Evolutionary conservation across 2,329 filamentous ascomycete genomes (phyloP), one percentile per base, ranked within the genome.

Genomic region (Trichoderma arundinaceum): DNA sequence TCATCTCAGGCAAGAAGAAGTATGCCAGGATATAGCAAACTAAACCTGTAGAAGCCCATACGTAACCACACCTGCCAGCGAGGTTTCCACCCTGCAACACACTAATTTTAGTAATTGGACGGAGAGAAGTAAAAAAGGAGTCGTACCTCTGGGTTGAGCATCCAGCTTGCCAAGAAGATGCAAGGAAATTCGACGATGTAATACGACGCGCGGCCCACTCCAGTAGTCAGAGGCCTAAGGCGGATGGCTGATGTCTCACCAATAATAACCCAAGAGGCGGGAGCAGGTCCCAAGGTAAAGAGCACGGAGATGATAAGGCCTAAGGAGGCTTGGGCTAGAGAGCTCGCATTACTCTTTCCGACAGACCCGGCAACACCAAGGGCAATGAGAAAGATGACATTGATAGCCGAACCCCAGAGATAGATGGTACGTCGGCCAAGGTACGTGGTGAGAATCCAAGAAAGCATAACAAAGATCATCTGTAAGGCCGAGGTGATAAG

Each of bases 381-480:
- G 13, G 38, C 53, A 13, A 56, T 41, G 38, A 56, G 53, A 13
- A 56, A 56, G 19, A 56, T 43, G 19, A 56, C 38, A 12, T 56
- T 56, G 22, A 56, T 56, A 56, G 53, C 53, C 1, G 53, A 56
- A 1, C 53, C 53, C 53, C 53, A 56, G 38, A 56, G 53, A 28
- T 56, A 56, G 8, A 56, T 56, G 13, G 53, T 56, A 12, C 53
- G 53, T 32, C 53, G 53, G 19, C 53, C 53, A 56, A 56, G 12
- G 12, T 56, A 56, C 7, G 53, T 56, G 6, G 53, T 56, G 53
- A 56, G 53, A 17, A 56, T 56, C 53, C 53, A 56, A 56, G 53
- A 56, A 19, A 56, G 53, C 53, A 56, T 56, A 32, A 56, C 53
- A 56, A 56, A 56, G 22, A 56, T 56, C 53, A 56, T 56, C 38